These are phyloP conservation scores for Eimeria sp. DNA, from an alignment of 169 alveolate genomes.

Conservation along the genomic window DNA sequence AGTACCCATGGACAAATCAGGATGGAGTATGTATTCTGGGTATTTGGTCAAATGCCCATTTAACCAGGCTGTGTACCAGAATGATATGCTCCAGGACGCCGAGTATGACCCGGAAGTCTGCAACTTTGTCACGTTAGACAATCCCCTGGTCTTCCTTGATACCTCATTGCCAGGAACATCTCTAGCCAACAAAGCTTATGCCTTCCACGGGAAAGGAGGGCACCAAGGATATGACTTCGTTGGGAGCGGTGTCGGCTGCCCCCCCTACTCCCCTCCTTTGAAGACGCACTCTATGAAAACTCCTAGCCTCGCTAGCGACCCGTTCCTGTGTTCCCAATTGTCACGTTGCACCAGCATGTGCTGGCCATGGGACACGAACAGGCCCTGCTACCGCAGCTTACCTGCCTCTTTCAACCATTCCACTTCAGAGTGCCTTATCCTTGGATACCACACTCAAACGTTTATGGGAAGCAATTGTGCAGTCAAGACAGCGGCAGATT, in stretches of 20 bases:
- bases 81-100: constrained; percentile 77
- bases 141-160: constrained; percentile 78
- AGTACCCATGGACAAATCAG: constrained; percentile 77
- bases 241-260: constrained; percentile 84
- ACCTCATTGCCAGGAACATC: constrained; percentile 32
- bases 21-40: constrained; percentile 84
- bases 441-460: constrained; percentile 83
- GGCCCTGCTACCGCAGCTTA: constrained; percentile 81
- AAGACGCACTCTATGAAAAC: constrained; percentile 69
- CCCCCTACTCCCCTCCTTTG: constrained; percentile 82
- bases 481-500: constrained; percentile 6
- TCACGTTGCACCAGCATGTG: constrained; percentile 83
- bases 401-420: constrained; percentile 76
- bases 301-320: constrained; percentile 60
- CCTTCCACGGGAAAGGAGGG: constrained; percentile 85
- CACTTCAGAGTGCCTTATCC: constrained; percentile 81
- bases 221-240: constrained; percentile 79
- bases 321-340: constrained; percentile 77
- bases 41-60: constrained; percentile 80
- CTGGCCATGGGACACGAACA: constrained; percentile 78
- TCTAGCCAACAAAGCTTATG: constrained; percentile 63
- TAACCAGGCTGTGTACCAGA: constrained; percentile 67
- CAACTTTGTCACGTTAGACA: constrained; percentile 66
- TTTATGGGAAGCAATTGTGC: constrained; percentile 49
- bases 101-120: constrained; percentile 76